Base-by-base conservation (phyloP, 2,329 filamentous ascomycete species). In the Pyrenochaeta sp. region DNA sequence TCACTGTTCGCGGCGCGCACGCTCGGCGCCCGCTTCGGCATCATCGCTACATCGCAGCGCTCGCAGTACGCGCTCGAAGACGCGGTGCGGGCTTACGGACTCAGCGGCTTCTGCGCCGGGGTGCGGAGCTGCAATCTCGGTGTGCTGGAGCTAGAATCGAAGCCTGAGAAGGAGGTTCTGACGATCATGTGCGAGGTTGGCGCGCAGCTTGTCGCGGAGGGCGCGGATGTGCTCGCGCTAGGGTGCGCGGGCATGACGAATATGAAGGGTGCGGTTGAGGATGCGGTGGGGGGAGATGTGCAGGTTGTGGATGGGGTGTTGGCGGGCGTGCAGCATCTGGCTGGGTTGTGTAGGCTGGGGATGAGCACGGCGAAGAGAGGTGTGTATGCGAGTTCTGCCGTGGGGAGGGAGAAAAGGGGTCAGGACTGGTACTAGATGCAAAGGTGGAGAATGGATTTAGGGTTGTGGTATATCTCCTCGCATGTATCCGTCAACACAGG, bases 271-370 rank as follows among this genome's bases (percentile, higher is more conserved):
- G 73, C 72, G 3, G 75, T 79, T 28, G 75, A 79, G 49, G 64
- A 75, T 19, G 76, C 72, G 0, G 78, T 81, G 0, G 71, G 69
- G 0, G 65, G 71, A 20, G 68, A 72, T 31, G 72, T 77, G 21
- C 77, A 77, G 58, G 76, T 81, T 6, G 68, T 81, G 18, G 79
- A 81, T 64, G 77, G 78, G 0, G 79, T 81, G 1, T 71, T 74
- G 18, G 72, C 75, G 7, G 76, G 76, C 0, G 70, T 78, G 13
- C 76, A 79, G 22, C 69, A 78, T 45, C 53, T 79, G 13, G 67
- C 71, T 4, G 75, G 72, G 1, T 51, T 79, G 18, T 75, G 76
- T n/a, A 67, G 74, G 38, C 71, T 77, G 67, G 71, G 74, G 17
- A 59, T 75, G 54, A 61, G 66, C 52, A 79, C 76, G 23, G 73